A percentile compares a stretch with the other conserved stretches of the same genome.
Evolutionary conservation across 2,329 filamentous ascomycete genomes (phyloP).

Genomic region (Fusarium domesticum): DNA sequence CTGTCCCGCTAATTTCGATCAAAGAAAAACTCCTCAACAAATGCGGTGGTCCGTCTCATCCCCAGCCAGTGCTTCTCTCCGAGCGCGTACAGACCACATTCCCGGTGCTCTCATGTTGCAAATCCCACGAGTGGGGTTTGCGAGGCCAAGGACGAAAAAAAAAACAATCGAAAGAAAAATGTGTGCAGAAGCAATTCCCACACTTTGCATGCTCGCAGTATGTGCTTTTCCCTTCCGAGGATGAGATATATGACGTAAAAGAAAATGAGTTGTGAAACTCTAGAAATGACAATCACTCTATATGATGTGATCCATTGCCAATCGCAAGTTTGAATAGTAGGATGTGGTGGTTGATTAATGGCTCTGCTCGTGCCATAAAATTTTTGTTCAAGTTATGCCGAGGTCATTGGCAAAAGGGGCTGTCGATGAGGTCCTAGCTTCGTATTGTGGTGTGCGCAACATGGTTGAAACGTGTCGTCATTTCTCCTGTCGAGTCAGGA

Average conservation of each 20-base stretch:
- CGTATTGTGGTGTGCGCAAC: slow-evolving; percentile 3
- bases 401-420: slow-evolving; percentile 4
- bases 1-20: slow-evolving; percentile 5
- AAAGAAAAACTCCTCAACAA: slow-evolving; percentile 18
- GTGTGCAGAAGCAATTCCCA: slow-evolving; percentile 16
- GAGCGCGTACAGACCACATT: too few relatives aligned
- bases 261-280: slow-evolving; percentile 12
- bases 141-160: background rate
- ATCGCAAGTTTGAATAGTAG: slow-evolving; percentile 20
- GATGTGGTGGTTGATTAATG: slow-evolving; percentile 11
- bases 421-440: slow-evolving; percentile 11
- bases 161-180: background rate
- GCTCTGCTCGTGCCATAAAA: slow-evolving; percentile 6
- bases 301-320: slow-evolving; percentile 22
- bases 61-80: too few relatives aligned
- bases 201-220: slow-evolving; percentile 15
- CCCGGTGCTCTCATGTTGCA: slow-evolving; percentile 3
- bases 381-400: slow-evolving; percentile 3
- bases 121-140: background rate
- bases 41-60: slow-evolving; percentile 18
- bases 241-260: slow-evolving; percentile 19
- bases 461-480: slow-evolving; percentile 2
- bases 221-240: slow-evolving; percentile 18
- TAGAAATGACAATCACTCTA: slow-evolving; percentile 27
- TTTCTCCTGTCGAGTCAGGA: slow-evolving; percentile 19